phyloP scores from a whole-genome alignment of 805 yeast species.

The Candida krabiensis region DNA sequence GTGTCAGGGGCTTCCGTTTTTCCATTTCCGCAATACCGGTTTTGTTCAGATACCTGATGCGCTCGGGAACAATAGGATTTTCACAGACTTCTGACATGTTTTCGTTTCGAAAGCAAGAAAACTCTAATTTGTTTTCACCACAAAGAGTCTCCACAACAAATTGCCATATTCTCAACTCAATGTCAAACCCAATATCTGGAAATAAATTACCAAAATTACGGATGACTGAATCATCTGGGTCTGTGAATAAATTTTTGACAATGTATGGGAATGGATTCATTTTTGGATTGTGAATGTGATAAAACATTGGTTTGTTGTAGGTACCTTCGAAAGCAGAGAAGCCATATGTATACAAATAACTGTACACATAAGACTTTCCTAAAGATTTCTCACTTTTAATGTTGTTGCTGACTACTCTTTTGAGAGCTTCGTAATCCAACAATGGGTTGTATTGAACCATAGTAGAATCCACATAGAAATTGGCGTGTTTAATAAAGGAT shows the following conservation, averaged over 20 bases:
- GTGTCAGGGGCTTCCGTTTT: background rate
- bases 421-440: constrained; percentile 21
- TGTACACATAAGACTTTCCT: constrained; percentile 15
- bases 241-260: constrained; percentile 18
- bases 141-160: constrained; percentile 24
- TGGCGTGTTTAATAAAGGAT: constrained; percentile 18
- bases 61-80: constrained; percentile 15
- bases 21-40: constrained; percentile 16
- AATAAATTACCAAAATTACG: constrained; percentile 24
- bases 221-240: constrained; percentile 8
- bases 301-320: constrained; percentile 22
- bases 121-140: constrained; percentile 8
- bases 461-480: constrained; percentile 27
- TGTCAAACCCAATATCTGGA: constrained; percentile 17
- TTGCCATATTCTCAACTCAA: constrained; percentile 28
- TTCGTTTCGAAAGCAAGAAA: constrained; percentile 22
- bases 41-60: constrained; percentile 26
- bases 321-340: constrained; percentile 13
- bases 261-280: constrained; percentile 43
- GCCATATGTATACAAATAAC: constrained; percentile 20
- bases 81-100: constrained; percentile 23
- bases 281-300: constrained; percentile 50
- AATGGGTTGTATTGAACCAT: constrained; percentile 34
- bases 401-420: constrained; percentile 11
- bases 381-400: constrained; percentile 3